Evolutionary conservation across 2,329 filamentous ascomycete genomes (phyloP), one percentile per base, ranked within the genome.

Genomic region (Davidsoniella neocaledoniae): DNA sequence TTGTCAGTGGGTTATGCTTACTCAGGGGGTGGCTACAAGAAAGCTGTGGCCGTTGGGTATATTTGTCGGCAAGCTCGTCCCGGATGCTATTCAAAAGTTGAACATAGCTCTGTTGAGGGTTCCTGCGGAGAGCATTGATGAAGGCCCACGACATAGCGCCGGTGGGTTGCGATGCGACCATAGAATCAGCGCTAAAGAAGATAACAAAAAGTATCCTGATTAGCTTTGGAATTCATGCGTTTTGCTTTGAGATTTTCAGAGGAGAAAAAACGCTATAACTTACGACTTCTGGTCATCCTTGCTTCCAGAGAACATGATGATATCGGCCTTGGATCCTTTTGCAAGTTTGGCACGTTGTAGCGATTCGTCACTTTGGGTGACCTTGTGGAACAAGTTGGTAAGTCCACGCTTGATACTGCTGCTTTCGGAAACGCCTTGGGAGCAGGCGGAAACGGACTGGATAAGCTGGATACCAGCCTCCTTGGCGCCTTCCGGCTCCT

Each of bases 101-200:
- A 47, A 98, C 88, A 61, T 98, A 98, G 69, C 87, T 95, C 70
- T 98, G 91, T 61, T 95, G 87, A 0, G 90, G 88, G 63, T 96
- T 94, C 74, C 94, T 94, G 70, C 86, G 90, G 57, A 98, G 75
- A 41, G 88, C 82, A 4, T 73, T 83, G 63, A 98, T 88, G 63
- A 98, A 98, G 8, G 91, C 91, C 80, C 85, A 96, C 1, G 87
- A 94, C 91, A 98, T 96, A 61, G 91, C 91, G 48, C 91, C 91
- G 0, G 91, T 96, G 25, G 91, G 90, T 66, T 95, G 77, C 47
- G 87, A 83, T 36, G 75, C 79, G 58, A 96, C 95, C 17, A 79
- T 84, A n/a, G 90, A 88, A 63, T 98, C 91, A 65, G 86, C 84
- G 56, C 87, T 94, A 58, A 53, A 45, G 19, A 52, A n/a, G 37